phyloP scores from a whole-genome alignment of 192 early-diverging fungal genomes.

The Linnemannia elongata region DNA sequence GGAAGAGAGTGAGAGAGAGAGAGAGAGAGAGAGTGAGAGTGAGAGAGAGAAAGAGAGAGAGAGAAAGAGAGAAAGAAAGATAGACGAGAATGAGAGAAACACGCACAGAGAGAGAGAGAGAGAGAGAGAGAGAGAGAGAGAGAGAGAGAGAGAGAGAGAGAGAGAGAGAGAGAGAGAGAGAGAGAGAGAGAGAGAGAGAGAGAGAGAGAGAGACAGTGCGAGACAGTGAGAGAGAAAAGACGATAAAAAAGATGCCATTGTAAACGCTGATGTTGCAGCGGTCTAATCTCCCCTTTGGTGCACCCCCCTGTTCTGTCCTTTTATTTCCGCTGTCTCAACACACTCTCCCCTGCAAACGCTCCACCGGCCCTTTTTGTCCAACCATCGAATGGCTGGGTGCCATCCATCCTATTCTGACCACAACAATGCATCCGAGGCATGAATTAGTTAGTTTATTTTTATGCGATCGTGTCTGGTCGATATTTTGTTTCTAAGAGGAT shows the following conservation, averaged over 20 bases:
- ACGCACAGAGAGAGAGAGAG: not conserved
- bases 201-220: not conserved
- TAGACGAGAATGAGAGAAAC: too few relatives aligned
- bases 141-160: not conserved
- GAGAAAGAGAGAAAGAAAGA: not conserved
- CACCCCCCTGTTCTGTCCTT: not conserved
- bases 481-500: not conserved
- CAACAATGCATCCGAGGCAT: not conserved
- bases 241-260: not conserved
- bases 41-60: not conserved
- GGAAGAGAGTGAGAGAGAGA: too few relatives aligned
- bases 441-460: not conserved
- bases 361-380: not conserved
- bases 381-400: not conserved
- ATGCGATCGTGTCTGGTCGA: not conserved
- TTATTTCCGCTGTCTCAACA: not conserved
- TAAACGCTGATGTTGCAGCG: not conserved
- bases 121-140: too few relatives aligned
- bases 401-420: constrained; percentile 9
- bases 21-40: too few relatives aligned
- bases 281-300: not conserved
- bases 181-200: not conserved
- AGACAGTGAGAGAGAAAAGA: not conserved
- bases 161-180: not conserved
- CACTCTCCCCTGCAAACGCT: not conserved